Evolutionary conservation across 306 rosid genomes (phyloP), one percentile per base, ranked within the genome.

Genomic region (Castanea mollissima): DNA sequence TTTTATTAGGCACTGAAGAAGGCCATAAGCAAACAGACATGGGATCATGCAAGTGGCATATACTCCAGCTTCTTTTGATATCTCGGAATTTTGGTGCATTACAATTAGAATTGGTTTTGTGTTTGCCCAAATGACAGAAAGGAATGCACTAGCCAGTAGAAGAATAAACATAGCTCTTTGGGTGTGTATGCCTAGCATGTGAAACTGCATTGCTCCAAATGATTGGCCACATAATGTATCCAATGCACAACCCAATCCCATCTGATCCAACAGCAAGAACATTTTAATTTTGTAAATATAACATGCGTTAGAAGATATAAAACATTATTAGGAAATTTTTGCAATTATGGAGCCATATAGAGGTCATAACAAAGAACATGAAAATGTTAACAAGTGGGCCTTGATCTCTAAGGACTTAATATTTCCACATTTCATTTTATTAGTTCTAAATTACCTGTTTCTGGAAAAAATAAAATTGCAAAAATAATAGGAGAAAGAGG

Each of bases 141-240:
- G 73, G 5, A 86, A 88, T 31, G 89, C 31, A 25, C 88, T 85
- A 13, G 82, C 87, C 67, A 89, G 35, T 29, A 74, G 52, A 59
- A 74, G 76, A 62, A 84, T 84, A 38, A 92, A 19, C 87, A 90
- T 88, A 10, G 88, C 96, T 78, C 97, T 79, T 63, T 92, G 96
- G 65, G 78, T 78, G 73, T 90, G 92, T 74, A 90, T 80, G 0
- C 97, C 94, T 71, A 92, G 60, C 91, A 88, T 78, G n/a, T 79
- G 87, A 74, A 81, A 86, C 16, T 86, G 90, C 75, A 86, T 68
- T 79, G 98, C 97, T 71, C 96, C 97, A 82, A 79, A 90, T 25
- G 94, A 84, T 78, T 94, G 98, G 4, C 98, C 97, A n/a, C 94
- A 92, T 31, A 92, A 89, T 19, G 98, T 89, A 76, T 90, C 98